Evolutionary conservation across 1,139 yeast genomes (phyloP).

Genomic region (Pichia sp.): DNA sequence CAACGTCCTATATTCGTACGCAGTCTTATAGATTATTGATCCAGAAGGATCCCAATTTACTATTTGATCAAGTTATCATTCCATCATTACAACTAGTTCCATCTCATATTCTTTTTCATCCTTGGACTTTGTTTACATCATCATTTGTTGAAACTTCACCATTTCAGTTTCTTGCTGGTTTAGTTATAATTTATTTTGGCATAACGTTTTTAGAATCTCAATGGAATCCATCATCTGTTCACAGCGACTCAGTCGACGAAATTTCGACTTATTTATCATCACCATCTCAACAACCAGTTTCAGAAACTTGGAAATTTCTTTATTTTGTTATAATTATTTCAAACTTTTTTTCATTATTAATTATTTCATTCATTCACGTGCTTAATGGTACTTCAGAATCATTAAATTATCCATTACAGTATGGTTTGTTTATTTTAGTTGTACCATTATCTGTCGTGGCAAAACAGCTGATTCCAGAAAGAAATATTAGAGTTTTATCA

Average conservation of each 20-base stretch:
- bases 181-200: constrained; percentile 47
- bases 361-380: constrained; percentile 30
- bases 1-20: constrained; percentile 22
- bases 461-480: constrained; percentile 87
- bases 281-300: constrained; percentile 17
- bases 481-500: constrained; percentile 61
- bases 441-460: constrained; percentile 78
- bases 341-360: constrained; percentile 43
- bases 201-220: constrained; percentile 44
- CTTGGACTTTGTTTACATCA: constrained; percentile 73
- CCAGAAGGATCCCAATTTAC: constrained; percentile 14
- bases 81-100: constrained; percentile 70
- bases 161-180: constrained; percentile 44
- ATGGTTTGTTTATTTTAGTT: constrained; percentile 69
- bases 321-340: constrained; percentile 54
- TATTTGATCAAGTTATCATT: constrained; percentile 23
- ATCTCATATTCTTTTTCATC: constrained; percentile 48
- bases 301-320: constrained; percentile 45
- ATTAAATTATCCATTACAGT: constrained; percentile 24
- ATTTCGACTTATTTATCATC: constrained; percentile 37
- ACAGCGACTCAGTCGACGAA: constrained; percentile 18
- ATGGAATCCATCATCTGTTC: constrained; percentile 33
- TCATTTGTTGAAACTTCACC: constrained; percentile 64
- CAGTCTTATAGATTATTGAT: constrained; percentile 19
- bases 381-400: constrained; percentile 34